Evolutionary conservation across 306 rosid genomes (phyloP).

Genomic region (Lathyrus aphaca): DNA sequence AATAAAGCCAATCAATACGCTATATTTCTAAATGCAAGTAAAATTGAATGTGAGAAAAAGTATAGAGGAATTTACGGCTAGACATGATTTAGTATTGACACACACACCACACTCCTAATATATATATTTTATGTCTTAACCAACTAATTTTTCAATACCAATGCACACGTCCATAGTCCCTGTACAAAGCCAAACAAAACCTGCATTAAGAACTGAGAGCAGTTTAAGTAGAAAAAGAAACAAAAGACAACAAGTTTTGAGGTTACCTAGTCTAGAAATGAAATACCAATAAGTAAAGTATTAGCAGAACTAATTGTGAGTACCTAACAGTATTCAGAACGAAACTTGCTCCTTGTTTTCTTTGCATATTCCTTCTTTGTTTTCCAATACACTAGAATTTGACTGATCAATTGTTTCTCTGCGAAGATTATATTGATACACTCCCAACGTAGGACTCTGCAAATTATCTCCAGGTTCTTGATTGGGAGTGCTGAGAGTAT

Average conservation of each 20-base stretch:
- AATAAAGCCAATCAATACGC: conserved; percentile 26
- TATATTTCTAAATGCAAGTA: conserved; percentile 15
- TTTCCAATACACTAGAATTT: conserved; percentile 44
- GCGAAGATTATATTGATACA: conserved; percentile 26
- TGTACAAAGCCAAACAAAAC: conserved; percentile 39
- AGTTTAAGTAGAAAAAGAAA: conserved; percentile 29
- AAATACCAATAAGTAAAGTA: background rate
- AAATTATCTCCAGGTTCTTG: conserved; percentile 34
- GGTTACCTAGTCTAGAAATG: conserved; percentile 8
- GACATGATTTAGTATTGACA: conserved; percentile 28
- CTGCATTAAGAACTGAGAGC: background rate
- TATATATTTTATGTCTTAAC: conserved; percentile 34
- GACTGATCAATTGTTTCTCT: conserved; percentile 39
- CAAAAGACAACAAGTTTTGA: conserved; percentile 16
- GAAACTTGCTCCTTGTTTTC: conserved; percentile 46
- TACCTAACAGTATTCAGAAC: conserved; percentile 47
- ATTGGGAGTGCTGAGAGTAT: conserved; percentile 34
- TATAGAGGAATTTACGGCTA: conserved; percentile 25
- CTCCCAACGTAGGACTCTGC: conserved; percentile 36
- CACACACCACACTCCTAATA: conserved; percentile 44
- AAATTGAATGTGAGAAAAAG: conserved; percentile 19
- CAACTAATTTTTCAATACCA: conserved; percentile 34
- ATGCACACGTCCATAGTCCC: conserved; percentile 23
- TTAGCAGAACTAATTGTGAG: conserved; percentile 12
- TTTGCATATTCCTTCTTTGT: conserved; percentile 39